Conservation (phyloP, 225 moss, liverwort and hornwort species). For the Sphagnum contortum region DNA sequence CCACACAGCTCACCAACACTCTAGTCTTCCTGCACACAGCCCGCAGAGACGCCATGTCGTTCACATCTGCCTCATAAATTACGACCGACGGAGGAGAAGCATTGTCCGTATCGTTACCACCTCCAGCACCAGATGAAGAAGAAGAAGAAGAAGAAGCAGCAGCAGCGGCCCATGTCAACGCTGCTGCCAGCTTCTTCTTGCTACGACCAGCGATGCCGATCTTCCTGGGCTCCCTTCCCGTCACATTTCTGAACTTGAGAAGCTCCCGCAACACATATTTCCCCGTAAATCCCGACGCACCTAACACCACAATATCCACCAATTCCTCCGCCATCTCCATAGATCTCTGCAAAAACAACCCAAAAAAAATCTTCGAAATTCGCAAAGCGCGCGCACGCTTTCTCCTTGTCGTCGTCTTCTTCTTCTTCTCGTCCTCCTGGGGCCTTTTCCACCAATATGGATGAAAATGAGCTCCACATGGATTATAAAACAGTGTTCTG, state of each 20-base stretch:
- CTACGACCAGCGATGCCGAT: slow-evolving; percentile 87
- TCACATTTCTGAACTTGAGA: slow-evolving; percentile 38
- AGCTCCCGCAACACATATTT: slow-evolving; percentile 89
- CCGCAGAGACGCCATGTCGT: slow-evolving; percentile 43
- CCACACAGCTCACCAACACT: slow-evolving; percentile 70
- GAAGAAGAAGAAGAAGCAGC: too few relatives aligned
- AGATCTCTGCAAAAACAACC: too few relatives aligned
- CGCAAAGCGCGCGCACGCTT: too few relatives aligned
- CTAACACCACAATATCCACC: slow-evolving; percentile 73
- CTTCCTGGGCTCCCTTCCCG: slow-evolving; percentile 28
- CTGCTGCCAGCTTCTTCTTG: slow-evolving; percentile 59
- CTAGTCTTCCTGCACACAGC: slow-evolving; percentile 68
- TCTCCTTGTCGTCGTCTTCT: too few relatives aligned
- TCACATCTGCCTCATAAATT: slow-evolving; percentile 70
- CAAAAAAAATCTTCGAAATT: too few relatives aligned
- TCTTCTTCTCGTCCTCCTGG: too few relatives aligned
- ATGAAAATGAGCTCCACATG: too few relatives aligned
- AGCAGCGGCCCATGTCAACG: slow-evolving; percentile 64
- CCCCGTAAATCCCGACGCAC: slow-evolving; percentile 87
- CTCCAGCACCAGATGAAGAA: too few relatives aligned
- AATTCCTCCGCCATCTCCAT: slow-evolving; percentile 39
- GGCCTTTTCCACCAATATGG: too few relatives aligned
- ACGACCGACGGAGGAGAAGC: slow-evolving; percentile 19
- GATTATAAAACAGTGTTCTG: too few relatives aligned
- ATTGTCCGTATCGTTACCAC: slow-evolving; percentile 4